These are phyloP conservation scores for Hortaea werneckii DNA, from an alignment of 2,329 filamentous ascomycete species.

Conservation along the genomic window DNA sequence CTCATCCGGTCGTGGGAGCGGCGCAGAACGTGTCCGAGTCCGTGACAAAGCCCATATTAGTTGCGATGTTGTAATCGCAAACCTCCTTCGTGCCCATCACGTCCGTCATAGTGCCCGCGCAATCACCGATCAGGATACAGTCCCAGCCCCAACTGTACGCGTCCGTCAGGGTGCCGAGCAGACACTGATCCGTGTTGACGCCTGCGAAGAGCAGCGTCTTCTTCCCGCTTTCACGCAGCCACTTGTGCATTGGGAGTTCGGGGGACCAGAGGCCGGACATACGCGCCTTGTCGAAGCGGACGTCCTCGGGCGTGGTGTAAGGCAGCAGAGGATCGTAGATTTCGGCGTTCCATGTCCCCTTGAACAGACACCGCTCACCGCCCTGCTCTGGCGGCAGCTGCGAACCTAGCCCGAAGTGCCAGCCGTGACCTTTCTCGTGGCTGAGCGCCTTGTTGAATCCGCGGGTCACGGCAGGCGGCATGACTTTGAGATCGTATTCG, in stretches of 20 bases:
- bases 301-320: slow-evolving; percentile 27
- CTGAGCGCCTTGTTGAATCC: slow-evolving; percentile 28
- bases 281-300: slow-evolving; percentile 35
- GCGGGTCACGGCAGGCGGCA: slow-evolving; percentile 33
- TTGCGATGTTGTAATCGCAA: slow-evolving; percentile 32
- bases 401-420: slow-evolving; percentile 32
- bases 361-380: slow-evolving; percentile 31
- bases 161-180: slow-evolving; percentile 33
- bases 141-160: slow-evolving; percentile 35
- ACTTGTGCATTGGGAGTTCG: slow-evolving; percentile 31
- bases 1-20: slow-evolving; percentile 3
- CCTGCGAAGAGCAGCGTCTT: slow-evolving; percentile 34
- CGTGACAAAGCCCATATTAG: slow-evolving; percentile 35
- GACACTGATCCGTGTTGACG: slow-evolving; percentile 35
- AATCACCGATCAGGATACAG: slow-evolving; percentile 31
- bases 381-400: slow-evolving; percentile 29
- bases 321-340: slow-evolving; percentile 32
- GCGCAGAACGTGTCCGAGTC: slow-evolving; percentile 26
- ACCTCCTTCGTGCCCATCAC: slow-evolving; percentile 29
- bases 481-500: slow-evolving; percentile 27
- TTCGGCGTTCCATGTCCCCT: slow-evolving; percentile 33
- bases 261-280: slow-evolving; percentile 35
- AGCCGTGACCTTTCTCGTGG: slow-evolving; percentile 27
- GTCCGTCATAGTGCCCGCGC: slow-evolving; percentile 33
- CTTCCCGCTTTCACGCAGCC: slow-evolving; percentile 30